These are phyloP conservation scores for Schrenkiella parvula DNA, from an alignment of 345 rosid species.

Conservation along the genomic window DNA sequence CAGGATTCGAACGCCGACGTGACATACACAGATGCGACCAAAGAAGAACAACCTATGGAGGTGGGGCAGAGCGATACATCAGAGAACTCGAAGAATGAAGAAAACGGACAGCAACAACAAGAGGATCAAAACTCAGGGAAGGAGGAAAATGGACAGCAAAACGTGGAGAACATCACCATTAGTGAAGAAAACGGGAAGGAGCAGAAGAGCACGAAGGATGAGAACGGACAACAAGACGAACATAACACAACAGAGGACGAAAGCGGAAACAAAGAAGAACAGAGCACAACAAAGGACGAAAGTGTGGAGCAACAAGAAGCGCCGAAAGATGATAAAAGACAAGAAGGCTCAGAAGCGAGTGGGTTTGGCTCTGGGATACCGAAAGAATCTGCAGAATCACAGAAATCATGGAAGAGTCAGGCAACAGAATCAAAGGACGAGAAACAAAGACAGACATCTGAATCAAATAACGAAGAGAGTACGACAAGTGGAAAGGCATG, in stretches of 20 bases:
- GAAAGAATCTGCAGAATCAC: slow-evolving; percentile 69
- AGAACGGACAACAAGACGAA: slow-evolving; percentile 29
- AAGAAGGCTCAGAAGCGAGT: slow-evolving; percentile 7
- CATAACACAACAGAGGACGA: slow-evolving; percentile 14
- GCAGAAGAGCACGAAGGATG: slow-evolving; percentile 11
- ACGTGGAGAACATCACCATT: neutral
- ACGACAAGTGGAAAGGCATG: slow-evolving; percentile 44
- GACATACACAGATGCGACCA: slow-evolving; percentile 34
- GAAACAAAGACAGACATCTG: slow-evolving; percentile 62
- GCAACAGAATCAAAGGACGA: slow-evolving; percentile 62
- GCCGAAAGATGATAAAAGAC: slow-evolving; percentile 18
- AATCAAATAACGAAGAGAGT: slow-evolving; percentile 27
- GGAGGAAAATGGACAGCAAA: slow-evolving; percentile 25
- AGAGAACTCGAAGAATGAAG: slow-evolving; percentile 21
- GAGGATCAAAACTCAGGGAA: slow-evolving; percentile 22
- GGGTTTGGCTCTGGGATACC: slow-evolving; percentile 56
- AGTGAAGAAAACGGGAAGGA: slow-evolving; percentile 20
- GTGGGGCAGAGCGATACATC: slow-evolving; percentile 19
- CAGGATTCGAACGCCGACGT: neutral
- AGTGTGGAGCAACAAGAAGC: slow-evolving; percentile 28
- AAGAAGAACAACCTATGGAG: slow-evolving; percentile 27
- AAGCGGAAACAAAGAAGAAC: slow-evolving; percentile 27
- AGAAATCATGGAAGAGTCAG: slow-evolving; percentile 73
- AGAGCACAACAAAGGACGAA: slow-evolving; percentile 1
- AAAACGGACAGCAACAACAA: slow-evolving; percentile 18